These are phyloP conservation scores for Alternaria solani DNA, from an alignment of 2,329 filamentous ascomycete species.

Conservation along the genomic window DNA sequence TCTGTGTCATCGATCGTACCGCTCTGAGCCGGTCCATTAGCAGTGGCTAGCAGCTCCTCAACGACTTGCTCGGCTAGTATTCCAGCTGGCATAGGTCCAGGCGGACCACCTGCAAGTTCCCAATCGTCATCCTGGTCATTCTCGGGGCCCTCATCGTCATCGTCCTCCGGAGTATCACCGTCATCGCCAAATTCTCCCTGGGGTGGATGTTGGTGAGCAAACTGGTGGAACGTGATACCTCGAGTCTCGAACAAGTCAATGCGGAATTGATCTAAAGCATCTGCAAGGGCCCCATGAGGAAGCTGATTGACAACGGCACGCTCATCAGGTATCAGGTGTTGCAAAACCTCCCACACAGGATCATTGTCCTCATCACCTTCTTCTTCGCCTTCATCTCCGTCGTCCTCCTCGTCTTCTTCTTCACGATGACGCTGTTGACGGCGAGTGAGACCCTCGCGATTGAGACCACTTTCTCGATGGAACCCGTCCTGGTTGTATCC, in stretches of 20 bases:
- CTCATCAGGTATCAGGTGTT: constrained; percentile 22
- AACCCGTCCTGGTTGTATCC: constrained; percentile 45
- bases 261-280: constrained; percentile 26
- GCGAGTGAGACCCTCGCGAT: constrained; percentile 33
- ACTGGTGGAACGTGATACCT: constrained; percentile 20
- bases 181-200: neutral
- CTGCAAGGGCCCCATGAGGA: constrained; percentile 14
- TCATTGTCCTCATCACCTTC: constrained; percentile 12
- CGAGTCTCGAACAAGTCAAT: constrained; percentile 29
- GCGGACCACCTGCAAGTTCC: neutral
- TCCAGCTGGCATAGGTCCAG: neutral
- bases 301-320: constrained; percentile 20
- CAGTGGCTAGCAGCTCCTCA: neutral
- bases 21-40: neutral
- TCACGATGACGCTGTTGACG: constrained; percentile 17
- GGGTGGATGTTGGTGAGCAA: neutral
- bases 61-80: neutral
- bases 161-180: neutral
- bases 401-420: constrained; percentile 20
- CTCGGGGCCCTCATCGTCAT: neutral
- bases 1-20: neutral
- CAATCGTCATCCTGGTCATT: neutral
- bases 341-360: constrained; percentile 24
- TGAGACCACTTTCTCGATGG: constrained; percentile 37
- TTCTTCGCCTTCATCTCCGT: constrained; percentile 3